Evolutionary conservation across 2,329 filamentous ascomycete species (phyloP).

Genomic region (Penicillium sumatraense): DNA sequence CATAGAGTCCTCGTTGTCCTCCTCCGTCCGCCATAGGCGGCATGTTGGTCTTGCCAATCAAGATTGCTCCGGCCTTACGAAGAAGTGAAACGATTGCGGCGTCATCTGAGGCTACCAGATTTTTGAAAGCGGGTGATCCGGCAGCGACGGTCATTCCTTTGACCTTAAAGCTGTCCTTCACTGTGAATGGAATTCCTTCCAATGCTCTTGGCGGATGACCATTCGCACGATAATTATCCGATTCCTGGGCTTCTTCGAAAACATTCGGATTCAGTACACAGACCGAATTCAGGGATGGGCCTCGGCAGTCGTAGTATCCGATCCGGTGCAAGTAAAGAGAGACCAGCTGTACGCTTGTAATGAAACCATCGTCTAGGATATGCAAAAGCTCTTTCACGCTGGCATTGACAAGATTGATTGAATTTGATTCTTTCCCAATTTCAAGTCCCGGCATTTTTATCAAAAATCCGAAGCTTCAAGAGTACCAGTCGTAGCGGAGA

Average conservation of each 20-base stretch:
- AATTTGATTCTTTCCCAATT: neutral
- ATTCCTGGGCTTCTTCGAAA: constrained; percentile 52
- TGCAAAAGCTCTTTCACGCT: constrained; percentile 1
- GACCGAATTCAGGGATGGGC: constrained; percentile 49
- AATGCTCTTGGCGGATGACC: constrained; percentile 43
- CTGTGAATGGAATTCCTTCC: constrained; percentile 61
- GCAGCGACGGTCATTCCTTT: constrained; percentile 56
- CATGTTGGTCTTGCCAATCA: constrained; percentile 63
- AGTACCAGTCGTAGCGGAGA: neutral
- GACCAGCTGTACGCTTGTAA: constrained; percentile 51
- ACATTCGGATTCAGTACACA: constrained; percentile 51
- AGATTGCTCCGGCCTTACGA: constrained; percentile 53
- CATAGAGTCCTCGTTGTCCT: constrained; percentile 60
- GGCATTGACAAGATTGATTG: constrained; percentile 1
- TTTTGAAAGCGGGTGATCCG: constrained; percentile 58
- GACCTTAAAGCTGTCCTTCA: constrained; percentile 62
- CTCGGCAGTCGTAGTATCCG: constrained; percentile 48
- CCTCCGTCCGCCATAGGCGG: constrained; percentile 62
- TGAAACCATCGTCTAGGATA: neutral
- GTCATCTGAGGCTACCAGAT: constrained; percentile 55
- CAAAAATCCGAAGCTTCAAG: neutral
- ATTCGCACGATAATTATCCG: constrained; percentile 48
- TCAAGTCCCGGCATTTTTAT: constrained; percentile 1
- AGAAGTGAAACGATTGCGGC: constrained; percentile 54
- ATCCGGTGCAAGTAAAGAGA: constrained; percentile 53